These are phyloP conservation scores for Naganishia liquefaciens DNA, from an alignment of 1,284 basidiomycete genomes.

Conservation along the genomic window DNA sequence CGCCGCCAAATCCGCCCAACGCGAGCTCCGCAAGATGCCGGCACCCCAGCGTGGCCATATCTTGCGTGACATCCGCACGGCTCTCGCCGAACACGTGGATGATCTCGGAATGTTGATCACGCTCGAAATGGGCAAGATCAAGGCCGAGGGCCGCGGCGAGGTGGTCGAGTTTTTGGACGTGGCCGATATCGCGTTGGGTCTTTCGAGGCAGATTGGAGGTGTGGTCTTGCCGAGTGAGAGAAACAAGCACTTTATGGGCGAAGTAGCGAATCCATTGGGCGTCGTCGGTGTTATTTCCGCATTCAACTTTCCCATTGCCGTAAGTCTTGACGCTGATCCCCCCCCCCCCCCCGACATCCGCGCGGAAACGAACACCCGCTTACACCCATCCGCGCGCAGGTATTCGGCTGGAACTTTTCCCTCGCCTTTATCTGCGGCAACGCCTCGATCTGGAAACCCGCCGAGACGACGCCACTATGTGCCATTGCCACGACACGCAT, in stretches of 20 bases:
- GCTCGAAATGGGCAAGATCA: slow-evolving; percentile 88
- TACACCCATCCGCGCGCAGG: slow-evolving; percentile 20
- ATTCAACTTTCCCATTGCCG: slow-evolving; percentile 92
- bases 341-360: no score
- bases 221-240: slow-evolving; percentile 80
- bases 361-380: background rate
- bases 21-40: slow-evolving; percentile 71
- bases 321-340: slow-evolving; percentile 43
- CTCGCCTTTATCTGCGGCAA: slow-evolving; percentile 88
- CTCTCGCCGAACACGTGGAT: slow-evolving; percentile 75
- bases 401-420: slow-evolving; percentile 86
- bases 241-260: slow-evolving; percentile 84
- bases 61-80: slow-evolving; percentile 80
- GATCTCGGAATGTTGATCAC: slow-evolving; percentile 71
- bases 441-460: slow-evolving; percentile 92
- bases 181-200: slow-evolving; percentile 77
- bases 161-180: slow-evolving; percentile 95
- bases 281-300: slow-evolving; percentile 85
- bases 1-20: slow-evolving; percentile 70
- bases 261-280: slow-evolving; percentile 91
- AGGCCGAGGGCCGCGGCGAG: slow-evolving; percentile 87
- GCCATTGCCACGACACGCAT: slow-evolving; percentile 86
- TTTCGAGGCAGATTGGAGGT: slow-evolving; percentile 90
- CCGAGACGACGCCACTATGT: slow-evolving; percentile 81
- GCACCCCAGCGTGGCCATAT: slow-evolving; percentile 86